phyloP scores from a whole-genome alignment of 352 stramenopile genomes.

The Phytophthora boehmeriae region DNA sequence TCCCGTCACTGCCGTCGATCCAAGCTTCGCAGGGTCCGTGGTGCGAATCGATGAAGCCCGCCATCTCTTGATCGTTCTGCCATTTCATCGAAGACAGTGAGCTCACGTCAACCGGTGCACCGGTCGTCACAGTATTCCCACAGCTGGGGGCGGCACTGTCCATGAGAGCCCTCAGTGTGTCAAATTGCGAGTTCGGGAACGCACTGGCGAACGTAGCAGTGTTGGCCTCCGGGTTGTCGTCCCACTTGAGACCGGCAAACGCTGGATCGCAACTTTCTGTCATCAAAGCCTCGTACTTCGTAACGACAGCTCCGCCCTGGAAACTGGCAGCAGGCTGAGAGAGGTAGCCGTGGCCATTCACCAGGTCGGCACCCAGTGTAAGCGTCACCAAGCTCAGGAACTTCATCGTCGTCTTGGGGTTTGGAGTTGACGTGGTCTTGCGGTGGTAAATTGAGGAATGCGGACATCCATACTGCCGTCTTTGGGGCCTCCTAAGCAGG shows the following conservation, averaged over 20 bases:
- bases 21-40: slow-evolving; percentile 44
- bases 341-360: slow-evolving; percentile 43
- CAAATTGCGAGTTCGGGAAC: slow-evolving; percentile 33
- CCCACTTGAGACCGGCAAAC: slow-evolving; percentile 34
- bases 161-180: slow-evolving; percentile 37
- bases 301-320: slow-evolving; percentile 25
- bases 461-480: no score
- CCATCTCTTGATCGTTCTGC: slow-evolving; percentile 34
- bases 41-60: slow-evolving; percentile 40
- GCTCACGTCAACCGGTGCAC: slow-evolving; percentile 36
- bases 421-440: no score
- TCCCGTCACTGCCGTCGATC: slow-evolving; percentile 24
- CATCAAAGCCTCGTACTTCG: slow-evolving; percentile 26
- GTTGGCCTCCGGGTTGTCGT: slow-evolving; percentile 31
- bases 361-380: slow-evolving; percentile 20
- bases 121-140: slow-evolving; percentile 22
- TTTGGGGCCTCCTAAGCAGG: no score
- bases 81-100: slow-evolving; percentile 27
- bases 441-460: no score
- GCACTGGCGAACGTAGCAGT: slow-evolving; percentile 30
- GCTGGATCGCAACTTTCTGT: slow-evolving; percentile 28
- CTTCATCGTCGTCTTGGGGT: slow-evolving; percentile 15
- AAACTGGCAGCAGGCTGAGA: slow-evolving; percentile 36
- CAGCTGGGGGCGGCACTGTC: slow-evolving; percentile 35
- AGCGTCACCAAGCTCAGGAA: slow-evolving; percentile 17